Conservation (phyloP, 1,284 basidiomycete genomes). For the Trametes versicolor region DNA sequence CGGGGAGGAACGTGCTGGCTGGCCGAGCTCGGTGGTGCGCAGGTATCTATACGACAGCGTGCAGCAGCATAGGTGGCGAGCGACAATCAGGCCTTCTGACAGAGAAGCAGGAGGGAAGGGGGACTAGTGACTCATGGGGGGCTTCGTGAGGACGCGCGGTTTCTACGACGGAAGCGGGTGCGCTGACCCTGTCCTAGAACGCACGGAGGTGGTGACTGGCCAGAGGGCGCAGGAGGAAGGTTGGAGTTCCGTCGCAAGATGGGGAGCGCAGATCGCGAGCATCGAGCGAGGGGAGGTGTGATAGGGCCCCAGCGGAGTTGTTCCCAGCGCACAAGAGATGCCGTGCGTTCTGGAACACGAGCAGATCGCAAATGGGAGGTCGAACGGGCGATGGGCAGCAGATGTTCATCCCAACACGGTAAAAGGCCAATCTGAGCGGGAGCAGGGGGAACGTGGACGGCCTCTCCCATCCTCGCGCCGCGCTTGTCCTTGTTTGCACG, state of each 20-base stretch:
- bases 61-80: conserved; percentile 6
- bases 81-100: conserved; percentile 24
- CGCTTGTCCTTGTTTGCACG: conserved; percentile 43
- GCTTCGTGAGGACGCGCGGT: conserved; percentile 23
- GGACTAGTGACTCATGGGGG: conserved; percentile 22
- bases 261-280: conserved; percentile 31
- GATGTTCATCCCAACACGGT: conserved; percentile 20
- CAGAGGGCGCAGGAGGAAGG: conserved; percentile 18
- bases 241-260: conserved; percentile 21
- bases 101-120: conserved; percentile 20
- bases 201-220: conserved; percentile 16
- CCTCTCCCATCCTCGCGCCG: conserved; percentile 23
- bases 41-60: conserved; percentile 24
- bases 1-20: conserved; percentile 2
- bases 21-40: neutral
- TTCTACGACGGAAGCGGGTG: conserved; percentile 18
- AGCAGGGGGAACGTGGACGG: conserved; percentile 6
- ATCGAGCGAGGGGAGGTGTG: conserved; percentile 22
- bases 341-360: conserved; percentile 31
- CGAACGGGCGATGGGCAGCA: conserved; percentile 22
- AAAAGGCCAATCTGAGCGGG: conserved; percentile 7
- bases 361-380: conserved; percentile 15
- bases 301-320: conserved; percentile 21
- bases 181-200: conserved; percentile 21
- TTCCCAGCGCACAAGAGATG: conserved; percentile 32